phyloP scores from a whole-genome alignment of 2,329 filamentous ascomycete genomes.

The Raffaelea albimanens region DNA sequence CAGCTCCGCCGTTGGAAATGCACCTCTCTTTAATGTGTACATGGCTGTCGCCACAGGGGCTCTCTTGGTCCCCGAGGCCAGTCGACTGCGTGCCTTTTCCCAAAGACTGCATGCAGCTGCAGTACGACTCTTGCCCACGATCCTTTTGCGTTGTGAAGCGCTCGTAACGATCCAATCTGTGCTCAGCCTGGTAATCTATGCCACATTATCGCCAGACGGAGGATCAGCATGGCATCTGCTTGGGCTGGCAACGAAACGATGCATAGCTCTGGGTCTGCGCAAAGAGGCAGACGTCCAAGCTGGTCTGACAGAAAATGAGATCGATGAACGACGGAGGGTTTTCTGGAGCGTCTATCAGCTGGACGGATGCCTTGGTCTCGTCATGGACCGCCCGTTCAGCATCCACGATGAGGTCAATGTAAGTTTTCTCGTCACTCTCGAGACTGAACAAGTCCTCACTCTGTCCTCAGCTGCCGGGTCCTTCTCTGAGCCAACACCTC shows the following conservation, averaged over 20 bases:
- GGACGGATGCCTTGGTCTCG: too few species aligned
- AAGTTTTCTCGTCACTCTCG: too few species aligned
- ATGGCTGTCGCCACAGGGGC: too few species aligned
- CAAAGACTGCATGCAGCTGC: conserved; percentile 3
- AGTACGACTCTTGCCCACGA: conserved; percentile 1
- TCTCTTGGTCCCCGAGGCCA: not conserved
- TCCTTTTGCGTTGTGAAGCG: not conserved
- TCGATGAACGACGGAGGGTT: too few species aligned
- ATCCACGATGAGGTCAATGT: too few species aligned
- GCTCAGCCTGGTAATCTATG: conserved; percentile 15
- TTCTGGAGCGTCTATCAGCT: too few species aligned
- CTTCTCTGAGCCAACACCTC: conserved; percentile 6
- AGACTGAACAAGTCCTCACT: too few species aligned
- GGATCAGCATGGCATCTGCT: conserved; percentile 22
- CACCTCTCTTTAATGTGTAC: too few species aligned
- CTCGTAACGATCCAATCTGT: conserved; percentile 6
- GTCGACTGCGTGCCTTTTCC: conserved; percentile 1
- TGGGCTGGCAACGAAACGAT: conserved; percentile 20
- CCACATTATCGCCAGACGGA: conserved; percentile 14
- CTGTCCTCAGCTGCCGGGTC: too few species aligned
- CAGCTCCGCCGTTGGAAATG: too few species aligned
- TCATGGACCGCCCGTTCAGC: too few species aligned
- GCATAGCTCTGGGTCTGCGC: conserved; percentile 18
- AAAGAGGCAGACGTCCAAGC: conserved; percentile 12
- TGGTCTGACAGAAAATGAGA: not conserved